A percentile compares a stretch with the other conserved stretches of the same genome.
These are phyloP conservation scores for Zygosaccharomyces pseudorouxii DNA, from an alignment of 805 yeast species.

Conservation along the genomic window DNA sequence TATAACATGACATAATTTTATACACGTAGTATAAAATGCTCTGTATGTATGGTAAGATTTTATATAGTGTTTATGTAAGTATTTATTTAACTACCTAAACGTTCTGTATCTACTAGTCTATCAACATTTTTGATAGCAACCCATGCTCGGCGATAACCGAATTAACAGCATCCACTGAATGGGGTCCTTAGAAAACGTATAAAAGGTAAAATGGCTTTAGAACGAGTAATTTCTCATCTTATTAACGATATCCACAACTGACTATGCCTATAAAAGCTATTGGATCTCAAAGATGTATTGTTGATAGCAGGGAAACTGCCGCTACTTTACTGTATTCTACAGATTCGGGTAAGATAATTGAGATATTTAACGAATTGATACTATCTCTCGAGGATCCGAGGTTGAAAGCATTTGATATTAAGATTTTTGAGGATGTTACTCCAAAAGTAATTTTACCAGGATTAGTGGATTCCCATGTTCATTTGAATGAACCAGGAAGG, in stretches of 20 bases:
- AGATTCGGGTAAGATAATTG: slow-evolving; percentile 54
- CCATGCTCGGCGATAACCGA: not conserved
- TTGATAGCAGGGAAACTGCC: slow-evolving; percentile 43
- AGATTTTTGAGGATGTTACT: slow-evolving; percentile 48
- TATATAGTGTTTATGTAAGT: not conserved
- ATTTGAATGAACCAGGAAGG: slow-evolving; percentile 94
- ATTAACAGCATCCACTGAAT: not conserved
- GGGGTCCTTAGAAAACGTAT: not conserved
- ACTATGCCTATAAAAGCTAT: slow-evolving; percentile 41
- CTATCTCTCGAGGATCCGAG: slow-evolving; percentile 39
- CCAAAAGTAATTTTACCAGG: slow-evolving; percentile 80
- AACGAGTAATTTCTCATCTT: not conserved
- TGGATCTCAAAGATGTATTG: slow-evolving; percentile 54
- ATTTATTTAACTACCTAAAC: not conserved
- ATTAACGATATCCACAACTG: slow-evolving; percentile 15
- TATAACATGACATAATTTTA: not conserved
- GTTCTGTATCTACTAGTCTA: not conserved
- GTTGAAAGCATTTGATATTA: slow-evolving; percentile 42
- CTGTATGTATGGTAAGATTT: not conserved
- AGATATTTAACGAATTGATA: slow-evolving; percentile 39
- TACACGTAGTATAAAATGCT: not conserved
- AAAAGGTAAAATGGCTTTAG: not conserved
- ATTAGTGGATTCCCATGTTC: slow-evolving; percentile 89
- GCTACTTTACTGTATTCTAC: slow-evolving; percentile 65
- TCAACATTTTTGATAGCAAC: not conserved